Percentiles rank a stretch among this genome's conserved stretches.
Conservation (phyloP, 352 stramenopile species). For the Phytophthora sojae region DNA sequence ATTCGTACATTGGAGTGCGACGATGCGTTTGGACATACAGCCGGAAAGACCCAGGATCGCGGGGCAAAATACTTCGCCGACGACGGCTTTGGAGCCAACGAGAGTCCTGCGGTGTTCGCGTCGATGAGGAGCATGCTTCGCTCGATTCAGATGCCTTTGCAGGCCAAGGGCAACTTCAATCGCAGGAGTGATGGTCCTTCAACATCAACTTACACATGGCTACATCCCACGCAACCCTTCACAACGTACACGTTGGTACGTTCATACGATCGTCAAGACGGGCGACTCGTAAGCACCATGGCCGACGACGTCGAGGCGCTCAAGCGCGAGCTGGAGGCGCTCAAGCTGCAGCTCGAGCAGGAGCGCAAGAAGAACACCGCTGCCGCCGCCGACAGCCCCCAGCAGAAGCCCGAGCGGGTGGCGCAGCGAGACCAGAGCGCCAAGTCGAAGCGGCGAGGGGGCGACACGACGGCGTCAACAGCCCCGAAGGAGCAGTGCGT, state of each 20-base stretch:
- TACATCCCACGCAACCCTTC: conserved; percentile 28
- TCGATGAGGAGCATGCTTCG: too few species aligned
- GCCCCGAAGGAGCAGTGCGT: conserved; percentile 11
- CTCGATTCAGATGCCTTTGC: too few species aligned
- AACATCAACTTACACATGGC: conserved; percentile 52
- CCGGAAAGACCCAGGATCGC: background rate
- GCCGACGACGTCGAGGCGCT: conserved; percentile 60
- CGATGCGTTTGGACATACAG: background rate
- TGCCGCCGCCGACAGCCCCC: background rate
- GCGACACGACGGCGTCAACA: conserved; percentile 8
- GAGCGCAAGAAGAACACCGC: conserved; percentile 46
- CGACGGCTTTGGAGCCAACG: too few species aligned
- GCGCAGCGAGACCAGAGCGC: conserved; percentile 8
- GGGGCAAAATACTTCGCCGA: background rate
- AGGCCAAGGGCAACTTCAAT: background rate
- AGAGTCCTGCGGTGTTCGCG: background rate
- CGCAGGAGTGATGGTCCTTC: conserved; percentile 57
- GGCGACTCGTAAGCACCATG: conserved; percentile 5
- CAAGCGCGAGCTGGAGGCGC: conserved; percentile 59
- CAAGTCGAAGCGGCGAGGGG: conserved; percentile 10
- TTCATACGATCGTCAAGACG: background rate
- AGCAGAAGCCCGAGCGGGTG: conserved; percentile 14
- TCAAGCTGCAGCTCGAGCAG: conserved; percentile 59
- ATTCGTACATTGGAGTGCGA: background rate
- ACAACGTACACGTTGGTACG: background rate